Evolutionary conservation across 176 grass and related monocot genomes (phyloP).

Genomic region (Dactylis glomerata): DNA sequence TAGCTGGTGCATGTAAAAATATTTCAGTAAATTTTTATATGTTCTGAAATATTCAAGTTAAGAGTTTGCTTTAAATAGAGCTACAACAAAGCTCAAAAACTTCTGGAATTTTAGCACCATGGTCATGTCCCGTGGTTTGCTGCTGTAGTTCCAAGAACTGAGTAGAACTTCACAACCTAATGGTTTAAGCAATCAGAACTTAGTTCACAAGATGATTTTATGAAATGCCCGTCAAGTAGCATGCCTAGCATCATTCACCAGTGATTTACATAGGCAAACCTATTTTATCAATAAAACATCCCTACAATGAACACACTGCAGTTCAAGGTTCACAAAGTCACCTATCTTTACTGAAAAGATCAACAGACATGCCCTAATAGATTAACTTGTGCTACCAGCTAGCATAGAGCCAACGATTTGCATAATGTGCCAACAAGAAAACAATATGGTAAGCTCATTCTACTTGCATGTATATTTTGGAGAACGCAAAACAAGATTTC

Average conservation of each 20-base stretch:
- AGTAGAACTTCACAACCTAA: neutral
- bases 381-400: neutral
- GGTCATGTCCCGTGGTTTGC: neutral
- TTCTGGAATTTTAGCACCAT: conserved; percentile 11
- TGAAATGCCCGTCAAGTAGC: neutral
- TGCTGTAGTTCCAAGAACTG: conserved; percentile 2
- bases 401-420: neutral
- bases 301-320: neutral
- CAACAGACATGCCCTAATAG: neutral
- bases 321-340: neutral
- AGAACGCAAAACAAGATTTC: neutral
- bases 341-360: conserved; percentile 7
- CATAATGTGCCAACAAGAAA: neutral
- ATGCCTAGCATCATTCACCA: conserved; percentile 13
- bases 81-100: neutral
- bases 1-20: conserved; percentile 21
- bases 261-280: conserved; percentile 6
- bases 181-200: neutral
- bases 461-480: conserved; percentile 17
- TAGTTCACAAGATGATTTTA: conserved; percentile 18
- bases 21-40: conserved; percentile 20
- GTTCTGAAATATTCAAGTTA: neutral
- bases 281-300: neutral
- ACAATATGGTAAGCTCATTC: neutral
- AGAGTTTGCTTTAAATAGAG: neutral